Evolutionary conservation across 768 basidiomycete genomes (phyloP).

Genomic region (Tylopilus vinaceipallidus): DNA sequence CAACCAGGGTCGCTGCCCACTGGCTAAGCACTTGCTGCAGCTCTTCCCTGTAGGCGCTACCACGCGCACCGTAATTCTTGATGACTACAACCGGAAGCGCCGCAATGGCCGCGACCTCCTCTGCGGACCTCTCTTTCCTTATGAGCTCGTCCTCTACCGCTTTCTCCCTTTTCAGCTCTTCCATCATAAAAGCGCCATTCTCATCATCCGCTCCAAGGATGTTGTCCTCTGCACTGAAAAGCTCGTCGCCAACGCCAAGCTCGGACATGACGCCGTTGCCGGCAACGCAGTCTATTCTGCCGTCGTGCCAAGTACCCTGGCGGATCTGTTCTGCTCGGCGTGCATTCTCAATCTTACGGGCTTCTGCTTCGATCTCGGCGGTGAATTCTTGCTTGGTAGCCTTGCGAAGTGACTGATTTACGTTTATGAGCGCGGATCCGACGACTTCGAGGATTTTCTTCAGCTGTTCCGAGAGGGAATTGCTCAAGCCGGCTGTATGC

Average conservation of each 20-base stretch:
- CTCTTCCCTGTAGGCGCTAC: constrained; percentile 60
- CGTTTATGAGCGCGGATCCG: constrained; percentile 64
- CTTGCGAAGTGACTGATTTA: constrained; percentile 49
- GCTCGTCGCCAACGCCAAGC: constrained; percentile 80
- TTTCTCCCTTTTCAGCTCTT: constrained; percentile 26
- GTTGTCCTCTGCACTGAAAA: constrained; percentile 38
- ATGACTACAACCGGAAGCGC: constrained; percentile 86
- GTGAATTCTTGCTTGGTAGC: constrained; percentile 41
- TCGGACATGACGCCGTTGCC: constrained; percentile 88
- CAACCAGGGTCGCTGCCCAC: constrained; percentile 82
- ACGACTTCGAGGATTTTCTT: constrained; percentile 83
- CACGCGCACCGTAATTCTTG: constrained; percentile 67
- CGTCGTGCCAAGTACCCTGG: constrained; percentile 81
- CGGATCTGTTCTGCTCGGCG: constrained; percentile 47
- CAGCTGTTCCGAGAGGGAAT: constrained; percentile 76
- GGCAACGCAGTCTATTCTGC: constrained; percentile 77
- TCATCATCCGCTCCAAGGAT: constrained; percentile 15
- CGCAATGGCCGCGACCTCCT: constrained; percentile 51
- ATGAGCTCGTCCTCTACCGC: constrained; percentile 32
- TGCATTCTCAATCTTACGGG: constrained; percentile 37
- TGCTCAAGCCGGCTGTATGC: constrained; percentile 72
- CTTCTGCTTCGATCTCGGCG: constrained; percentile 36
- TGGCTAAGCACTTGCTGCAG: constrained; percentile 71
- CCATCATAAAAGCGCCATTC: constrained; percentile 9
- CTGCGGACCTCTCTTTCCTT: constrained; percentile 32